Evolutionary conservation across 1,139 yeast genomes (phyloP).

Genomic region (Protomyces gravidus): DNA sequence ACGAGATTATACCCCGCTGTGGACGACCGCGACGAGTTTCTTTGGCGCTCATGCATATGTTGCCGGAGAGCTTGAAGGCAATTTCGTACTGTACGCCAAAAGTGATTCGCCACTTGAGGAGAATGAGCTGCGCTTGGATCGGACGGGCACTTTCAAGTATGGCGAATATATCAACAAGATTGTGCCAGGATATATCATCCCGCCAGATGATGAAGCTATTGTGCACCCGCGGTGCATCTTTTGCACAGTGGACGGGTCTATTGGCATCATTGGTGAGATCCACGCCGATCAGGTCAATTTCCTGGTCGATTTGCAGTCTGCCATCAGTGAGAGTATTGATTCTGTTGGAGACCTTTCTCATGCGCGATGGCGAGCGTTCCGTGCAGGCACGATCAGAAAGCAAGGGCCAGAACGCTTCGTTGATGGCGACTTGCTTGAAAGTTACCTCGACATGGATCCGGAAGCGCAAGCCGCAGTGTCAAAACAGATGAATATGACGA

Average conservation of each 20-base stretch:
- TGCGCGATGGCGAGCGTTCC: constrained; percentile 31
- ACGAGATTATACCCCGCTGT: constrained; percentile 35
- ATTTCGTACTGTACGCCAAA: constrained; percentile 31
- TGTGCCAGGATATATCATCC: constrained; percentile 25
- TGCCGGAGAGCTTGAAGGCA: constrained; percentile 36
- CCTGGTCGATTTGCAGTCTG: constrained; percentile 33
- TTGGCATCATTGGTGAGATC: constrained; percentile 33
- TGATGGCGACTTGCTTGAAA: constrained; percentile 35
- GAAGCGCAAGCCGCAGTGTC: constrained; percentile 30
- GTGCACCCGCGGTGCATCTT: constrained; percentile 33
- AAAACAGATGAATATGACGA: constrained; percentile 29
- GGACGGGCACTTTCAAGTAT: constrained; percentile 31
- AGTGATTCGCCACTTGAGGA: constrained; percentile 24
- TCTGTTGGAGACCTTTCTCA: constrained; percentile 32
- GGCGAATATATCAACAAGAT: constrained; percentile 35
- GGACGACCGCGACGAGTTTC: constrained; percentile 35
- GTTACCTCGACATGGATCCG: constrained; percentile 32
- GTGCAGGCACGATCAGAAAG: constrained; percentile 25
- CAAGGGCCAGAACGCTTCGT: constrained; percentile 33
- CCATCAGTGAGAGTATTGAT: constrained; percentile 30
- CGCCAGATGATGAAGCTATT: constrained; percentile 16
- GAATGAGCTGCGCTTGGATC: constrained; percentile 29
- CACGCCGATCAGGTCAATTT: constrained; percentile 30
- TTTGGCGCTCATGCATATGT: constrained; percentile 28
- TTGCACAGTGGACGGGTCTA: constrained; percentile 36